Percentiles rank a stretch among this genome's conserved stretches.
Conservation (phyloP, 306 rosid species). For the Inga laurina region DNA sequence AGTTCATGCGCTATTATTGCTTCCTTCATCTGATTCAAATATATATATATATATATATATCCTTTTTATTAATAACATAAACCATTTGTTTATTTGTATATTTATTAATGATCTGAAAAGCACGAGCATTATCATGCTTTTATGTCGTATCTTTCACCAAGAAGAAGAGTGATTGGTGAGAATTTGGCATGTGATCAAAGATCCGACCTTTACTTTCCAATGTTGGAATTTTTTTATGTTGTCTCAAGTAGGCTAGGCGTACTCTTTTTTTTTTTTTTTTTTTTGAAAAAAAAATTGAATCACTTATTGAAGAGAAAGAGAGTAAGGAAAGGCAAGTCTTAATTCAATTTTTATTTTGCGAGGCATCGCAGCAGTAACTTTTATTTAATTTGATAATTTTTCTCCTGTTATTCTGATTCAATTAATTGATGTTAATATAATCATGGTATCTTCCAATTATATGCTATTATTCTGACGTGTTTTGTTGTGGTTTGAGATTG, state of each 20-base stretch:
- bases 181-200: conserved; percentile 25
- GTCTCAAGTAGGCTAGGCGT: not conserved
- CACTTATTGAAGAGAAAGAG: not conserved
- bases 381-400: not conserved
- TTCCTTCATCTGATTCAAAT: not conserved
- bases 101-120: not conserved
- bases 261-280: not conserved
- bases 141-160: not conserved
- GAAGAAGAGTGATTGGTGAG: conserved; percentile 7
- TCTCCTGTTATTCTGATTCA: not conserved
- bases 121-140: not conserved
- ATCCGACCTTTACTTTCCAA: not conserved
- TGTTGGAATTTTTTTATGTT: not conserved
- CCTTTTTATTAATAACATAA: not conserved
- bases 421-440: not conserved
- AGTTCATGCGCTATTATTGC: not conserved
- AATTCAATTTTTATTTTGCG: not conserved
- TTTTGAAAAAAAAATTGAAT: no score
- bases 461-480: not conserved
- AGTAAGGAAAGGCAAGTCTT: no score
- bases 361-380: not conserved
- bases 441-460: not conserved
- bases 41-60: not conserved
- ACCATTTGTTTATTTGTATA: not conserved
- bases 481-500: not conserved